phyloP scores from a whole-genome alignment of 73 alveolate species.

The Stentor coeruleus region DNA sequence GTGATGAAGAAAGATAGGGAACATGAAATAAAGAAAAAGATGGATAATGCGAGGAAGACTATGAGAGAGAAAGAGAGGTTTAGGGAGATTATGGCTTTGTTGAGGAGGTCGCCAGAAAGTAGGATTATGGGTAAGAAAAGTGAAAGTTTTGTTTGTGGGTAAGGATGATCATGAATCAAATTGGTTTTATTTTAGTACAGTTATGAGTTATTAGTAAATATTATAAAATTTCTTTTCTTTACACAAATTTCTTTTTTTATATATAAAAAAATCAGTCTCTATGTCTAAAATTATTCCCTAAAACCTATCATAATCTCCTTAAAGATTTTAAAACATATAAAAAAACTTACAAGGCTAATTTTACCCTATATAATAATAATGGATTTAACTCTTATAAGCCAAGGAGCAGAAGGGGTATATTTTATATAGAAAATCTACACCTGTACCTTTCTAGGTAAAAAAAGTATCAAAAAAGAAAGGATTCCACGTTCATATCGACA shows the following conservation, averaged over 20 bases:
- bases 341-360: too few relatives aligned
- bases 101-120: neutral
- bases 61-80: conserved; percentile 16
- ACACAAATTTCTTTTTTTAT: too few relatives aligned
- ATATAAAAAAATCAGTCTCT: too few relatives aligned
- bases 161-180: too few relatives aligned
- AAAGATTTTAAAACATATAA: too few relatives aligned
- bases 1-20: conserved; percentile 4
- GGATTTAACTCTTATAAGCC: conserved; percentile 18
- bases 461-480: conserved; percentile 81
- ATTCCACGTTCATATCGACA: conserved; percentile 77
- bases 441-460: conserved; percentile 50
- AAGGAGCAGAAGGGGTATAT: conserved; percentile 94
- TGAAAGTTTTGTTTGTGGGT: neutral
- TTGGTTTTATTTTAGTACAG: too few relatives aligned
- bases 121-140: neutral
- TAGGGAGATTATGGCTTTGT: neutral
- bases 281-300: too few relatives aligned
- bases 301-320: too few relatives aligned
- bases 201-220: too few relatives aligned
- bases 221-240: too few relatives aligned
- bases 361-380: neutral
- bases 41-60: neutral
- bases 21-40: neutral
- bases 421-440: conserved; percentile 47